Conservation (phyloP, 805 yeast genomes). For the Osmozyma mogii region DNA sequence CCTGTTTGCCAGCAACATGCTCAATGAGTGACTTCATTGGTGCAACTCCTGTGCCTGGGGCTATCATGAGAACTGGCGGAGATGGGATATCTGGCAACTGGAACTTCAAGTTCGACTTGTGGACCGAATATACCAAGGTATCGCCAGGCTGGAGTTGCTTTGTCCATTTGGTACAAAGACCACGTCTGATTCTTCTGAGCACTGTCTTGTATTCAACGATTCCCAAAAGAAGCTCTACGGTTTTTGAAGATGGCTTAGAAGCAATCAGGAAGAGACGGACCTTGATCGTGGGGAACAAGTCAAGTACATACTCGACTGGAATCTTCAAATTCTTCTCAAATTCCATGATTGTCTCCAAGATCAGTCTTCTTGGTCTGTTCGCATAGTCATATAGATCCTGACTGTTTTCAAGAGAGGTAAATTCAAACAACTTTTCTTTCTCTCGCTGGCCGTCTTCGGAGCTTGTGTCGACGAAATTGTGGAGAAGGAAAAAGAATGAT, state of each 20-base stretch:
- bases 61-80: conserved; percentile 57
- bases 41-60: conserved; percentile 96
- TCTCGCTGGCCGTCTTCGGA: conserved; percentile 64
- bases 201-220: conserved; percentile 83
- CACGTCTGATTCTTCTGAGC: conserved; percentile 65
- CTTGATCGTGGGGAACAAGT: conserved; percentile 67
- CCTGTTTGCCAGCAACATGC: conserved; percentile 19
- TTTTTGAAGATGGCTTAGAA: conserved; percentile 36
- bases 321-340: conserved; percentile 62
- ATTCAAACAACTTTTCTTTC: conserved; percentile 65
- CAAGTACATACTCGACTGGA: conserved; percentile 70
- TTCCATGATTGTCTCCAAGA: conserved; percentile 76
- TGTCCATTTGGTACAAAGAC: conserved; percentile 78
- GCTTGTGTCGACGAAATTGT: conserved; percentile 51
- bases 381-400: conserved; percentile 87
- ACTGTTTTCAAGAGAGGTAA: conserved; percentile 60
- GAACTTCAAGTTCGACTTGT: conserved; percentile 37
- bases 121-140: conserved; percentile 43
- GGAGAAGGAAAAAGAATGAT: conserved; percentile 64
- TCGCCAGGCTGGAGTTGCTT: conserved; percentile 42
- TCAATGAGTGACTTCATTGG: conserved; percentile 75
- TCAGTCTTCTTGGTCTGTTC: conserved; percentile 85
- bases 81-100: conserved; percentile 6
- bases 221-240: conserved; percentile 68
- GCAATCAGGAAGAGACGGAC: conserved; percentile 87